Evolutionary conservation across 768 basidiomycete genomes (phyloP).

Genomic region (Leccinum ochraceum): DNA sequence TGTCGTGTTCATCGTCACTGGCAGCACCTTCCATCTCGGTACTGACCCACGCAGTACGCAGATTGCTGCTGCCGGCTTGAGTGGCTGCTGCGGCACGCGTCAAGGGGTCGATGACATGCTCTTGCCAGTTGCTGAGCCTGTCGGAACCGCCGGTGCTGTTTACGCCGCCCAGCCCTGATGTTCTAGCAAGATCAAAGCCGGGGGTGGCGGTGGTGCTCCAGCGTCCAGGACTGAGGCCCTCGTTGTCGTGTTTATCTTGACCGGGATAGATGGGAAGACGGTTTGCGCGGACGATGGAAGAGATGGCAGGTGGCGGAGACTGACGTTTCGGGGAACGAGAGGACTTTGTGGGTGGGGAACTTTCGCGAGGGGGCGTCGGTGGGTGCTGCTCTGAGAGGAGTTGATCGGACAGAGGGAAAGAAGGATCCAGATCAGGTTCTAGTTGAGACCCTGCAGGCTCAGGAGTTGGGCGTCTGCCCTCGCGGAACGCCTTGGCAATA

Average conservation of each 20-base stretch:
- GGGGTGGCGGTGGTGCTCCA: constrained; percentile 84
- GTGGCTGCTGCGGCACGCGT: constrained; percentile 24
- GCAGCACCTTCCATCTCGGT: constrained; percentile 41
- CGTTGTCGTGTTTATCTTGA: constrained; percentile 32
- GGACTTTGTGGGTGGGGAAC: constrained; percentile 23
- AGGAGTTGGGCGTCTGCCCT: constrained; percentile 80
- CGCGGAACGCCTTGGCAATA: constrained; percentile 92
- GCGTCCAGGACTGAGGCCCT: constrained; percentile 49
- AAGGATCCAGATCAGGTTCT: constrained; percentile 22
- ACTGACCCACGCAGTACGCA: constrained; percentile 39
- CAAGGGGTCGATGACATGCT: constrained; percentile 32
- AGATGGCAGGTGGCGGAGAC: constrained; percentile 34
- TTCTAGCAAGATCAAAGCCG: constrained; percentile 42
- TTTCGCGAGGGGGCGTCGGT: constrained; percentile 28
- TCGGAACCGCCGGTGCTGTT: constrained; percentile 18
- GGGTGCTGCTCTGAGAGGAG: constrained; percentile 15
- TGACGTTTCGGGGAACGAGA: constrained; percentile 34
- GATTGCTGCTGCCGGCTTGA: constrained; percentile 20
- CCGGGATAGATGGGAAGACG: constrained; percentile 24
- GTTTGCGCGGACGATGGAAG: constrained; percentile 32
- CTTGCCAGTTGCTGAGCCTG: constrained; percentile 29
- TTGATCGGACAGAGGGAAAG: constrained; percentile 17
- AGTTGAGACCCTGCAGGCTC: constrained; percentile 63
- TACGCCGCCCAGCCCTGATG: constrained; percentile 22
- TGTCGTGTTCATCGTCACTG: constrained; percentile 30